Evolutionary conservation across 2,329 filamentous ascomycete genomes (phyloP).

Genomic region (Apiospora kogelbergensis): DNA sequence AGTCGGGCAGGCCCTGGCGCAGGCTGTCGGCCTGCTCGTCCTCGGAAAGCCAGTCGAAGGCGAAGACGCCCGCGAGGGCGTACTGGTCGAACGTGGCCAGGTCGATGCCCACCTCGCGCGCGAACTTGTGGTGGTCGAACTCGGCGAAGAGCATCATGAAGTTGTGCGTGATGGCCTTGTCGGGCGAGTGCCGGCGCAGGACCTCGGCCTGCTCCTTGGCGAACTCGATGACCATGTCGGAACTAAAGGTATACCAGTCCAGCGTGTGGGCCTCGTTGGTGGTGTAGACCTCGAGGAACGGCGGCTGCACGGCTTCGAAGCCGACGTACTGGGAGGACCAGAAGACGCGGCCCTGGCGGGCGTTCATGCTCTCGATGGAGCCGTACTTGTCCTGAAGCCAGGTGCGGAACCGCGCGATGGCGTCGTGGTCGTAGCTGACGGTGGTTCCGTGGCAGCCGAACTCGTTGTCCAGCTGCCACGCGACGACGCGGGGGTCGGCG

Average conservation of each 20-base stretch:
- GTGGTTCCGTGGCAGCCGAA: constrained; percentile 23
- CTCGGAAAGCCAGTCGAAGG: constrained; percentile 18
- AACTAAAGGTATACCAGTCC: constrained; percentile 24
- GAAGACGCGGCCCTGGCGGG: constrained; percentile 22
- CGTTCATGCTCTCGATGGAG: constrained; percentile 22
- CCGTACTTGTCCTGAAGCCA: constrained; percentile 24
- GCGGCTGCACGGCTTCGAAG: constrained; percentile 21
- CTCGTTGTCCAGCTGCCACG: constrained; percentile 26
- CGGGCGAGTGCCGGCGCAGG: constrained; percentile 19
- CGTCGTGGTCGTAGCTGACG: constrained; percentile 21
- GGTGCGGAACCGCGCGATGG: constrained; percentile 19
- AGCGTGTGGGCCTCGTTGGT: constrained; percentile 22
- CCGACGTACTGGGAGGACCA: constrained; percentile 23
- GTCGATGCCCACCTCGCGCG: constrained; percentile 22
- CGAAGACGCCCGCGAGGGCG: constrained; percentile 16
- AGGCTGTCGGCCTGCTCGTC: constrained; percentile 19
- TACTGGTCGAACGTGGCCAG: constrained; percentile 22
- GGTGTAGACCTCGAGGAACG: constrained; percentile 23
- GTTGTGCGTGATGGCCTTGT: constrained; percentile 22
- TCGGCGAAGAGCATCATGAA: constrained; percentile 21
- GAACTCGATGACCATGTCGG: constrained; percentile 25
- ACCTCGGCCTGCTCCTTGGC: constrained; percentile 23
- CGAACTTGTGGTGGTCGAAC: constrained; percentile 23
- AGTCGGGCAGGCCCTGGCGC: constrained; percentile 22
- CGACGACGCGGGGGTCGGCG: constrained; percentile 17